Percentiles rank a stretch among this genome's conserved stretches.
Conservation (phyloP, 2,329 filamentous ascomycete species). For the Curvularia eragrostidis region DNA sequence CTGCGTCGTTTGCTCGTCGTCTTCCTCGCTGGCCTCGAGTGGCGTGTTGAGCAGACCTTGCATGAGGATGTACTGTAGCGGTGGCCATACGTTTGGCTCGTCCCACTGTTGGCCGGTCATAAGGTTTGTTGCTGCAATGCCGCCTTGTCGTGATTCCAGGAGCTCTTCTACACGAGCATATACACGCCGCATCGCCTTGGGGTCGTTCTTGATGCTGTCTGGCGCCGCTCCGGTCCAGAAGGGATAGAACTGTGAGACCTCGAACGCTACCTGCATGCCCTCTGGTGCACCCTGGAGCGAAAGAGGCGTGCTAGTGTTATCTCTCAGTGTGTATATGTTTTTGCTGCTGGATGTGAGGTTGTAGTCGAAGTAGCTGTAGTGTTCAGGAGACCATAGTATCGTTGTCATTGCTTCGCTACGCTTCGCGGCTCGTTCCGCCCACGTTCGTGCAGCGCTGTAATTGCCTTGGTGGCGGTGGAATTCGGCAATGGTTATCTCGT, state of each 20-base stretch:
- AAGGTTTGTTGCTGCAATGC: conserved; percentile 68
- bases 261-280: conserved; percentile 65
- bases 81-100: conserved; percentile 73
- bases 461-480: conserved; percentile 63
- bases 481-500: conserved; percentile 65
- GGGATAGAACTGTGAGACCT: conserved; percentile 68
- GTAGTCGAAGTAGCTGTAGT: conserved; percentile 72
- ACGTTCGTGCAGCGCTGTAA: conserved; percentile 57
- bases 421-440: conserved; percentile 58
- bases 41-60: conserved; percentile 66
- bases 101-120: conserved; percentile 72
- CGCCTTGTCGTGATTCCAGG: conserved; percentile 62
- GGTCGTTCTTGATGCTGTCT: conserved; percentile 62
- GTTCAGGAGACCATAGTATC: conserved; percentile 69
- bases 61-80: conserved; percentile 70
- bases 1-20: conserved; percentile 49
- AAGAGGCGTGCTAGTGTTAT: conserved; percentile 51
- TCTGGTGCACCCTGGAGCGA: conserved; percentile 56
- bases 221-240: conserved; percentile 74
- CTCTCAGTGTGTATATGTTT: conserved; percentile 59
- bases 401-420: conserved; percentile 68
- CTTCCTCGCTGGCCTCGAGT: conserved; percentile 60
- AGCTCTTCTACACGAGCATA: conserved; percentile 62
- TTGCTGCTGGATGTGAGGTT: conserved; percentile 67
- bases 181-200: conserved; percentile 62